Evolutionary conservation across 2,329 filamentous ascomycete genomes (phyloP), one percentile per base, ranked within the genome.

Genomic region (Cladorrhinum sp.): DNA sequence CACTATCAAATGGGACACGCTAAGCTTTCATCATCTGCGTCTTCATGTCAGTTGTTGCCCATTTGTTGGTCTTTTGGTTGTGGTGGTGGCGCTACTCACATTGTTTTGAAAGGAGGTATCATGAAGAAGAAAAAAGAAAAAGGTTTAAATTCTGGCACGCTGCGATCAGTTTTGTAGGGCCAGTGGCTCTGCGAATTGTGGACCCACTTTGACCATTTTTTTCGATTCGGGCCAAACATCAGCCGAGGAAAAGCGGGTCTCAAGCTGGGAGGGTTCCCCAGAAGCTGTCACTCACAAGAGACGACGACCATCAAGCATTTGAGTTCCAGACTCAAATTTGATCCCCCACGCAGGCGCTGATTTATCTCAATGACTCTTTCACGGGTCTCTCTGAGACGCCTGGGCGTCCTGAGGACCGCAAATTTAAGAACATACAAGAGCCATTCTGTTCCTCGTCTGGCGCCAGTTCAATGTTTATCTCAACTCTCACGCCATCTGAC

Each of bases 41-140:
- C 64, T 67, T 68, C 55, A 58, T 55, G 50, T 61, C 58, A 60
- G 58, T 56, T 52, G 24, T 50, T 57, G 28, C 39, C 30, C 39
- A 52, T 24, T 10, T 16, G n/a, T 14, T 7, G 26, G 24, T 2
- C 26, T n/a, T 28, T 21, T 58, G 4, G 33, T 36, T 10, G 33
- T 24, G n/a, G 60, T 54, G 55, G 58, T 60, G 58, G 58, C 42
- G 60, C 68, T 58, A 86, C 92, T 85, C 82, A 97, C 93, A 82
- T 91, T 86, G 88, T 87, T 89, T 96, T 96, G 96, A 97, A 93
- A 91, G 92, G 93, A 97, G 96, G 92, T 67, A 93, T 57, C 54
- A 87, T 89, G 84, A 87, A 81, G 79, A 78, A 81, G 82, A 82
- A 78, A 78, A 76, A 76, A 74, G 67, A 74, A 46, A 75, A 74